Percentiles rank a stretch among this genome's conserved stretches.
phyloP scores from a whole-genome alignment of 768 basidiomycete species.

The Filobasidium floriforme region DNA sequence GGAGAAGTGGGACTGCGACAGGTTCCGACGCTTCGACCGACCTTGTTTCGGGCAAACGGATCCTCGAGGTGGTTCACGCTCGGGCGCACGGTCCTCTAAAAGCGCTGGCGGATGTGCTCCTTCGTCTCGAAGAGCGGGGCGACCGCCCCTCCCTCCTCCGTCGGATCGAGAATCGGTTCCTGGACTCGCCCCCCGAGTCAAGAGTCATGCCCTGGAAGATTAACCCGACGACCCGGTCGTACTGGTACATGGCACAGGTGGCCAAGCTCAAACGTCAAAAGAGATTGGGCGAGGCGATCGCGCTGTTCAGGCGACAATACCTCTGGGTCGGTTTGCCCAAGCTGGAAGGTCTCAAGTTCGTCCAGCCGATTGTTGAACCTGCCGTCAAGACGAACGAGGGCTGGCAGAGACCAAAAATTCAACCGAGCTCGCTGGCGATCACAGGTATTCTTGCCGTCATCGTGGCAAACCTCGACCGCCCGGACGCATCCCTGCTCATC shows the following conservation, averaged over 20 bases:
- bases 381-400: neutral
- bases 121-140: neutral
- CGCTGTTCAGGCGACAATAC: neutral
- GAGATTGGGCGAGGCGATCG: slow-evolving; percentile 2
- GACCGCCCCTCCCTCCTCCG: slow-evolving; percentile 6
- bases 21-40: neutral
- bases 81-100: slow-evolving; percentile 7
- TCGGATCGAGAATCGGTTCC: slow-evolving; percentile 10
- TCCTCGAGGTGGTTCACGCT: slow-evolving; percentile 2
- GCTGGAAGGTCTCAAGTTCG: slow-evolving; percentile 1
- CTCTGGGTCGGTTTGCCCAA: neutral
- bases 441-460: neutral
- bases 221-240: slow-evolving; percentile 12
- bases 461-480: slow-evolving; percentile 7
- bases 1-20: neutral
- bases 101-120: neutral
- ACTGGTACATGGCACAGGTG: slow-evolving; percentile 15
- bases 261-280: neutral
- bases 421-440: neutral
- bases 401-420: neutral
- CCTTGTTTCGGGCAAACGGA: neutral
- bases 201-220: neutral
- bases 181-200: neutral
- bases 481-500: neutral
- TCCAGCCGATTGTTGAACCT: neutral